Conservation (phyloP, 2,329 filamentous ascomycete species). For the Elsinoe batatas region DNA sequence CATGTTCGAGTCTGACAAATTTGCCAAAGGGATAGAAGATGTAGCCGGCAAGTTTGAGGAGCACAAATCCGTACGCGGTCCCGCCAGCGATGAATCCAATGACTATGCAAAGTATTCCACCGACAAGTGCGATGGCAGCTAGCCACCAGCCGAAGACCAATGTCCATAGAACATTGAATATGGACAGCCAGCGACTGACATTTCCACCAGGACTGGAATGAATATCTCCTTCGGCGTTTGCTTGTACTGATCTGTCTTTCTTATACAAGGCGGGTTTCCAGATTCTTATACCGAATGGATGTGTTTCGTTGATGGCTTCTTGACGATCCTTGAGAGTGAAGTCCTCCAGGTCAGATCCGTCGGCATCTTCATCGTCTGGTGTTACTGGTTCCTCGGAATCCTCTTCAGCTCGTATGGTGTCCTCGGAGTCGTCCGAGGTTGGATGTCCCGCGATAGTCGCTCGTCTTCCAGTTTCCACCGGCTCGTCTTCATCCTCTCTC, state of each 20-base stretch:
- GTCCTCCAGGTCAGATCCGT: conserved; percentile 86
- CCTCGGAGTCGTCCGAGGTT: conserved; percentile 31
- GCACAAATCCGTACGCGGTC: conserved; percentile 71
- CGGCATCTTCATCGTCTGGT: conserved; percentile 48
- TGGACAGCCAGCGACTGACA: conserved; percentile 71
- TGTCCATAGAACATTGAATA: conserved; percentile 89
- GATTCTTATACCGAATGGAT: conserved; percentile 95
- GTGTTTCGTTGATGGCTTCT: conserved; percentile 95
- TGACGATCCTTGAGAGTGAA: conserved; percentile 96
- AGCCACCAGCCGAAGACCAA: conserved; percentile 95
- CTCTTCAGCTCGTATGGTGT: conserved; percentile 32
- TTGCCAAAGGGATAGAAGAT: conserved; percentile 95
- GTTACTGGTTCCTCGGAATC: conserved; percentile 23
- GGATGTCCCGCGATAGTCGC: conserved; percentile 4
- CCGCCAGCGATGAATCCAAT: conserved; percentile 73
- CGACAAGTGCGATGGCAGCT: conserved; percentile 61
- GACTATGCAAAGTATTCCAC: conserved; percentile 65
- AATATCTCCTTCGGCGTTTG: conserved; percentile 91
- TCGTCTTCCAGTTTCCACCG: background rate
- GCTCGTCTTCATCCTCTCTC: conserved; percentile 33
- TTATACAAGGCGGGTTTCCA: conserved; percentile 99
- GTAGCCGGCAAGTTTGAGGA: conserved; percentile 77
- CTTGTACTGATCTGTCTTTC: conserved; percentile 91
- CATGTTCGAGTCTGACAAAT: conserved; percentile 84
- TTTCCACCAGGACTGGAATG: conserved; percentile 85